Evolutionary conservation across 495 filamentous ascomycete genomes (phyloP), one percentile per base, ranked within the genome.

Genomic region (Trichoderma virens): DNA sequence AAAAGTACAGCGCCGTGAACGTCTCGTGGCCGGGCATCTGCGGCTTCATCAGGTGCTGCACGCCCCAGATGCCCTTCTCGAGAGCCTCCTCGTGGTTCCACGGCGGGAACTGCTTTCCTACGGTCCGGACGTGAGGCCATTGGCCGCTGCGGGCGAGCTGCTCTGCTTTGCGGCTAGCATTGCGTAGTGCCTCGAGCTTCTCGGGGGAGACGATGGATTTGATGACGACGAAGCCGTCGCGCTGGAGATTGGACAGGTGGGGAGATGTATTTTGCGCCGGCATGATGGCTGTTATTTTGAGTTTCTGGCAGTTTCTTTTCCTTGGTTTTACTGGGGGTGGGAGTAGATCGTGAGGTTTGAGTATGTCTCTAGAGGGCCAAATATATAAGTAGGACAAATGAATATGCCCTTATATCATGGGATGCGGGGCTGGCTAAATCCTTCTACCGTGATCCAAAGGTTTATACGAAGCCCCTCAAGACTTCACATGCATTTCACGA

Each of bases 21-120:
- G 74, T 71, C 1, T 70, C 67, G 23, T 80, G 75, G 65, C 83
- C 78, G 0, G 81, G 78, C 66, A 91, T 82, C 6, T 77, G 70
- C 0, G 90, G 90, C 74, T 94, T 87, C 63, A 94, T 75, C 1
- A 94, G 83, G 73, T 92, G 89, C 79, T 93, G 90, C 9, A 93
- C 86, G 65, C 90, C 90, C 90, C 90, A 94, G 74, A 94, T 91
- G 25, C 89, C 90, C 0, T 75, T 76, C 61, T 80, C 76, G 0
- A 78, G 76, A 0, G 79, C 79, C 0, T 76, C 68, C 41, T 75
- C 78, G 1, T 76, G 74, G 28, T 82, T 79, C 89, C 90, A 93
- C 8, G 90, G 90, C 1, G 90, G 90, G 79, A 94, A 94, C 73
- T 93, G 90, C 70, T 92, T 92, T 61, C 88, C 89, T 23, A 92